Base-by-base conservation (phyloP, 768 basidiomycete genomes). In the Tylopilus intermedius region DNA sequence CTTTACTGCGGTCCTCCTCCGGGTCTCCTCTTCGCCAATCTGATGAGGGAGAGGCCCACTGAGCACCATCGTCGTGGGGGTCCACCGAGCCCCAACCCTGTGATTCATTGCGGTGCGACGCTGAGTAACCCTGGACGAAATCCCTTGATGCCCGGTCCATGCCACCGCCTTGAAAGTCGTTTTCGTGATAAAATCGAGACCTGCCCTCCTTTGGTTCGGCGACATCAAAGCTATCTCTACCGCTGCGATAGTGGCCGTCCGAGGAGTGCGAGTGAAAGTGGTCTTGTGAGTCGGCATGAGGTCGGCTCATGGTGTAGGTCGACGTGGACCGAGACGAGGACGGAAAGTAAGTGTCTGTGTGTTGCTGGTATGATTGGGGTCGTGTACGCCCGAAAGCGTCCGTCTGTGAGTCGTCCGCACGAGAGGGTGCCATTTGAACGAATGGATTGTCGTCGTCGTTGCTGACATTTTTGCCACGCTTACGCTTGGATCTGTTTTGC, bases 371-470 rank as follows among this genome's bases (percentile, higher is more conserved):
- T 53, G 65, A 60, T 50, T 62, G 70, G 58, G 74, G 74, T 62
- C 77, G 78, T 60, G 80, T 65, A 66, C 77, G 78, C 58, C 80
- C 67, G 67, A 80, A 83, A 52, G 74, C 66, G 55, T 83, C 79
- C 61, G 76, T 65, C 69, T 72, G 75, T 51, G 72, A 62, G 58
- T 83, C 81, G 55, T 82, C 81, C 58, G 61, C 66, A 67, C 76
- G 79, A 63, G 75, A 69, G 67, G 72, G 74, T 32, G 51, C 29
- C 71, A 66, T 73, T 50, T 60, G 76, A 55, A 71, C 68, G 60
- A 61, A 59, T 44, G 46, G 45, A 26, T 56, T 57, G 58, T 78
- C 76, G 57, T 81, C 79, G 58, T 77, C 75, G 60, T 78, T 76
- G 56, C 76, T 70, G 57, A 71, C 76, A 64, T 76, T 80, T 68